These are phyloP conservation scores for Aspergillus ochraceoroseus DNA, from an alignment of 2,329 filamentous ascomycete genomes.

Conservation along the genomic window DNA sequence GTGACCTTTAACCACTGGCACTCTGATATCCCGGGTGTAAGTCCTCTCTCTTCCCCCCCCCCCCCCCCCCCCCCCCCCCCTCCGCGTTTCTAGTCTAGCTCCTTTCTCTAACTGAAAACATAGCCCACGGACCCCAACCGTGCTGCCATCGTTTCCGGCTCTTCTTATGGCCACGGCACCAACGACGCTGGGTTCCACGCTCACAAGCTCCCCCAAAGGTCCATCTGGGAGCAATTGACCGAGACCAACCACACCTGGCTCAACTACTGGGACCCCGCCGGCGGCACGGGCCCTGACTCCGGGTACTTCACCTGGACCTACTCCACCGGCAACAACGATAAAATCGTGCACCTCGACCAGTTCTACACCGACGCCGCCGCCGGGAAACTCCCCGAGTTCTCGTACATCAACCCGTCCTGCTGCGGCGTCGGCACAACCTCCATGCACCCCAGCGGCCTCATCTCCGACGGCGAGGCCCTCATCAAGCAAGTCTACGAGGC, in stretches of 20 bases:
- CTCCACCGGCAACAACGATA: constrained; percentile 25
- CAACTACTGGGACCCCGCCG: constrained; percentile 32
- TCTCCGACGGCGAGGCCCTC: constrained; percentile 36
- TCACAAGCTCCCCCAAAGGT: constrained; percentile 28
- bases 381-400: constrained; percentile 33
- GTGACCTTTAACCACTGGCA: constrained; percentile 46
- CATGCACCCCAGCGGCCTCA: constrained; percentile 35
- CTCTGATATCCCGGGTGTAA: constrained; percentile 42
- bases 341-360: constrained; percentile 28
- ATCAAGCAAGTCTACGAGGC: constrained; percentile 38
- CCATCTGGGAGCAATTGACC: constrained; percentile 41
- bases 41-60: too few species aligned
- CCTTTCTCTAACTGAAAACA: too few species aligned
- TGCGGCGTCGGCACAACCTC: constrained; percentile 36
- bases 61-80: too few species aligned
- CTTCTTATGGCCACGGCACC: constrained; percentile 31
- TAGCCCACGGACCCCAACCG: constrained; percentile 46
- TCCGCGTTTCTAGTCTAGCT: constrained; percentile 3
- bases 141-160: constrained; percentile 30
- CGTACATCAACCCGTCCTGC: constrained; percentile 40
- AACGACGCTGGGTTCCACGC: constrained; percentile 30
- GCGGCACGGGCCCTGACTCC: constrained; percentile 28
- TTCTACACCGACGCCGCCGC: constrained; percentile 35
- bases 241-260: constrained; percentile 35
- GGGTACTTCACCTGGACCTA: constrained; percentile 36